These are phyloP conservation scores for Anthoceros angustus DNA, from an alignment of 225 moss, liverwort and hornwort genomes.

Conservation along the genomic window DNA sequence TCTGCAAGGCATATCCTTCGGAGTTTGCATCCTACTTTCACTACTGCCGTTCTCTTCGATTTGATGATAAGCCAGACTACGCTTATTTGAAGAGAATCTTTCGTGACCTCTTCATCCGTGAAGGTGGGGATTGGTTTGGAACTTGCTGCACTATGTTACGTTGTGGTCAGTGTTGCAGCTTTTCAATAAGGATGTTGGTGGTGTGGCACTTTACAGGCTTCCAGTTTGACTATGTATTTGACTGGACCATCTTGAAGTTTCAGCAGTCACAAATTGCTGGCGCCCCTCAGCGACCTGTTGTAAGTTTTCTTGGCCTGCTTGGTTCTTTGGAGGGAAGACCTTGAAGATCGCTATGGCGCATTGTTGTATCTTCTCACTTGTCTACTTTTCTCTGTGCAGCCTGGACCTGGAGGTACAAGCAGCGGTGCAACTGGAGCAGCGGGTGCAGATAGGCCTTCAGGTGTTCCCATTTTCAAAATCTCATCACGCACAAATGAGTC, in stretches of 20 bases:
- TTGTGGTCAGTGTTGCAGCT: not conserved
- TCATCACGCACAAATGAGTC: not conserved
- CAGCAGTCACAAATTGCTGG: slow-evolving; percentile 75
- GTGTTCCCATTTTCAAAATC: not conserved
- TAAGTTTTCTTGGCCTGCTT: slow-evolving; percentile 10
- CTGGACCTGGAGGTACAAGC: slow-evolving; percentile 10
- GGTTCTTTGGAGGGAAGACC: no score
- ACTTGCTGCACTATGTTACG: not conserved
- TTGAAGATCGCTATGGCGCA: no score
- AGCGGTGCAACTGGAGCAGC: slow-evolving; percentile 9
- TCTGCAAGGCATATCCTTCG: slow-evolving; percentile 75
- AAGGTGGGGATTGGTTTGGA: slow-evolving; percentile 28
- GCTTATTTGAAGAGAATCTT: slow-evolving; percentile 91
- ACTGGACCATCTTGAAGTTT: slow-evolving; percentile 94
- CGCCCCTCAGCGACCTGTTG: slow-evolving; percentile 35
- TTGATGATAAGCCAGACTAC: slow-evolving; percentile 92
- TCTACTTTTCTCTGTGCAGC: not conserved
- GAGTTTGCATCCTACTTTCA: slow-evolving; percentile 90
- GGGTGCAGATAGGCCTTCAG: slow-evolving; percentile 1
- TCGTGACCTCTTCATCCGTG: slow-evolving; percentile 87
- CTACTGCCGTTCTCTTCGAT: slow-evolving; percentile 77
- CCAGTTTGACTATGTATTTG: slow-evolving; percentile 88
- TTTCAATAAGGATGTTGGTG: not conserved
- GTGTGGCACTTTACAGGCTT: slow-evolving; percentile 35
- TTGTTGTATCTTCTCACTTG: not conserved